Evolutionary conservation across 345 rosid genomes (phyloP).

Genomic region (Acer yangbiense): DNA sequence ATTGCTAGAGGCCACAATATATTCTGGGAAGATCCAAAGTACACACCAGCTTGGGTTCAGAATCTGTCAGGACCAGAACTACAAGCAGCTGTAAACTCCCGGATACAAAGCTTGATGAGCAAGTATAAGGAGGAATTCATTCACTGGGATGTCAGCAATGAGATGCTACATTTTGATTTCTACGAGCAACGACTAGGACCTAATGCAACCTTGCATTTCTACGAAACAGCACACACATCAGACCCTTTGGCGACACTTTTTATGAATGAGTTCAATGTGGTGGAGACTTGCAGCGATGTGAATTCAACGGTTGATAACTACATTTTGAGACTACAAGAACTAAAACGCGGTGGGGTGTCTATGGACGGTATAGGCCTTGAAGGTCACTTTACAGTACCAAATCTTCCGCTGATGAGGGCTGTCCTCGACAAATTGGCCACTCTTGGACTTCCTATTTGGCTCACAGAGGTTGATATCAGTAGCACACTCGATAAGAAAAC

Average conservation of each 20-base stretch:
- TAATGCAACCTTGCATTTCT: constrained; percentile 62
- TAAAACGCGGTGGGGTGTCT: constrained; percentile 42
- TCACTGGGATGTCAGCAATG: constrained; percentile 90
- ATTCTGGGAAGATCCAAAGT: constrained; percentile 89
- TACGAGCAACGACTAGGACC: constrained; percentile 67
- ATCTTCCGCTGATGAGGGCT: constrained; percentile 71
- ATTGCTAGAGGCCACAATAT: constrained; percentile 83
- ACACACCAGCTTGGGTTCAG: constrained; percentile 67
- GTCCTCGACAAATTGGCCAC: constrained; percentile 72
- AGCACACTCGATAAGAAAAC: constrained; percentile 36
- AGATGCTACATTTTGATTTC: constrained; percentile 87
- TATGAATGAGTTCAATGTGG: constrained; percentile 79
- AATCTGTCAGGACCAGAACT: constrained; percentile 45
- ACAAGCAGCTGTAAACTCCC: constrained; percentile 51
- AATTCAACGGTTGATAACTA: constrained; percentile 70
- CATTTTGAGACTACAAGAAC: constrained; percentile 57
- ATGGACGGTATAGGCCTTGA: constrained; percentile 83
- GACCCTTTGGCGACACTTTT: constrained; percentile 77
- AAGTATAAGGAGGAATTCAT: constrained; percentile 75
- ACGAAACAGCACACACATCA: constrained; percentile 51
- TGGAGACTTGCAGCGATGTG: constrained; percentile 74
- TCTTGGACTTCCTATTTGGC: constrained; percentile 78
- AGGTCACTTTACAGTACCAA: constrained; percentile 70
- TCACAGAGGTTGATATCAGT: constrained; percentile 82
- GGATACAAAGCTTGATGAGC: constrained; percentile 74